Conservation (phyloP, 2,329 filamentous ascomycete species). For the Cladophialophora exuberans region DNA sequence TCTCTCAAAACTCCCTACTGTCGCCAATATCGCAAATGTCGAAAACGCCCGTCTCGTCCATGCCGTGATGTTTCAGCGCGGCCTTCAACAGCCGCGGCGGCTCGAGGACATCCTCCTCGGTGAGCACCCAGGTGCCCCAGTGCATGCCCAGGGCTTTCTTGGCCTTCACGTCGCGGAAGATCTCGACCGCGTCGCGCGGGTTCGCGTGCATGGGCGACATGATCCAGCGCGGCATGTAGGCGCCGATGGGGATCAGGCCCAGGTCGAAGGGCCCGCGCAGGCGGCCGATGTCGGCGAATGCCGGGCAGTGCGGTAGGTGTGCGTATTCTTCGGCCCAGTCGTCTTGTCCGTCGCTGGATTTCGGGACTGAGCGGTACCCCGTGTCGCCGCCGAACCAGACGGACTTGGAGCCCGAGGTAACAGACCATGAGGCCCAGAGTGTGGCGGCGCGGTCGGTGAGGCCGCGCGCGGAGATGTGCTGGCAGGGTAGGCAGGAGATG, state of each 20-base stretch:
- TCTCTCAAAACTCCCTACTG: slow-evolving; percentile 69
- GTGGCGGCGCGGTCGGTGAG: slow-evolving; percentile 73
- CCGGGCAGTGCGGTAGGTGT: slow-evolving; percentile 71
- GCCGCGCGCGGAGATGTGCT: slow-evolving; percentile 75
- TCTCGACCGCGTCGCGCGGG: slow-evolving; percentile 84
- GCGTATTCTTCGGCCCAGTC: slow-evolving; percentile 72
- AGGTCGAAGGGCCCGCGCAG: slow-evolving; percentile 85
- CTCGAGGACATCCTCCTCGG: slow-evolving; percentile 81
- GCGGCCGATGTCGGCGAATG: slow-evolving; percentile 81
- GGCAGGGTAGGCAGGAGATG: slow-evolving; percentile 79
- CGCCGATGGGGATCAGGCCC: slow-evolving; percentile 90
- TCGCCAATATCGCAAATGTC: slow-evolving; percentile 85
- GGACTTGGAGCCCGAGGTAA: slow-evolving; percentile 61
- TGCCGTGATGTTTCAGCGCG: slow-evolving; percentile 65
- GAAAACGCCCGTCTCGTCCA: slow-evolving; percentile 72
- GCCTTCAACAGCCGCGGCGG: slow-evolving; percentile 73
- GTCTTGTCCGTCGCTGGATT: slow-evolving; percentile 64
- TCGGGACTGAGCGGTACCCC: slow-evolving; percentile 79
- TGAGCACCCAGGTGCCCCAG: slow-evolving; percentile 88
- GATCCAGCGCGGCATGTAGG: slow-evolving; percentile 67
- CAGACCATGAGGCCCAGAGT: slow-evolving; percentile 86
- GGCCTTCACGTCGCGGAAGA: slow-evolving; percentile 83
- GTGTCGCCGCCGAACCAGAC: slow-evolving; percentile 62
- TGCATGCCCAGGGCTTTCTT: slow-evolving; percentile 81
- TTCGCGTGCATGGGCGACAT: slow-evolving; percentile 85